phyloP scores from a whole-genome alignment of 140 eudicot species.

The Flaveria floridana region DNA sequence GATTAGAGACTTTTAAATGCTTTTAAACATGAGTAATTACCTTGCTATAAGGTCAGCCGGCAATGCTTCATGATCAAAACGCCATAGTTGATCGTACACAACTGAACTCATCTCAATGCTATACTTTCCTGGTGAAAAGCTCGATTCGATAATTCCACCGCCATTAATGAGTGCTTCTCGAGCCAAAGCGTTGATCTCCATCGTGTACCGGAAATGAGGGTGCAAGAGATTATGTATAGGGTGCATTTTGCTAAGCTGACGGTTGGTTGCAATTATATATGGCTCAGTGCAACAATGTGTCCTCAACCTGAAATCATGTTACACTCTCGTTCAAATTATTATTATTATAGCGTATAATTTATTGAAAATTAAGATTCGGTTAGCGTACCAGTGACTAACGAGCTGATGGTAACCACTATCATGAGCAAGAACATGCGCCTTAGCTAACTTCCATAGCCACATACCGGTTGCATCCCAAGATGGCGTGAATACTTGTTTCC shows the following conservation, averaged over 20 bases:
- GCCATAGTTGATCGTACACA: slow-evolving; percentile 56
- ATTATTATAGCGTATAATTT: not conserved
- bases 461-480: slow-evolving; percentile 39
- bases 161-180: slow-evolving; percentile 53
- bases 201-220: slow-evolving; percentile 73
- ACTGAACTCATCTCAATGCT: slow-evolving; percentile 50
- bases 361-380: not conserved
- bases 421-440: slow-evolving; percentile 54
- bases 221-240: slow-evolving; percentile 54
- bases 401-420: slow-evolving; percentile 58
- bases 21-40: not conserved
- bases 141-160: slow-evolving; percentile 47
- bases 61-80: slow-evolving; percentile 54
- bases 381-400: slow-evolving; percentile 49
- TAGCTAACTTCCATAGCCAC: slow-evolving; percentile 66
- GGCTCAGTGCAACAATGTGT: slow-evolving; percentile 67
- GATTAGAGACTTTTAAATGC: not conserved
- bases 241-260: slow-evolving; percentile 69
- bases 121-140: slow-evolving; percentile 50
- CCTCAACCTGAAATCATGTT: slow-evolving; percentile 37
- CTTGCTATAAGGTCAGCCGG: slow-evolving; percentile 66
- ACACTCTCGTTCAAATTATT: no score
- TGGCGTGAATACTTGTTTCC: slow-evolving; percentile 52
- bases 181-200: slow-evolving; percentile 70
- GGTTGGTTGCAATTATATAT: slow-evolving; percentile 62